phyloP scores from a whole-genome alignment of 108 stramenopile genomes.

The Cylindrotheca closterium region DNA sequence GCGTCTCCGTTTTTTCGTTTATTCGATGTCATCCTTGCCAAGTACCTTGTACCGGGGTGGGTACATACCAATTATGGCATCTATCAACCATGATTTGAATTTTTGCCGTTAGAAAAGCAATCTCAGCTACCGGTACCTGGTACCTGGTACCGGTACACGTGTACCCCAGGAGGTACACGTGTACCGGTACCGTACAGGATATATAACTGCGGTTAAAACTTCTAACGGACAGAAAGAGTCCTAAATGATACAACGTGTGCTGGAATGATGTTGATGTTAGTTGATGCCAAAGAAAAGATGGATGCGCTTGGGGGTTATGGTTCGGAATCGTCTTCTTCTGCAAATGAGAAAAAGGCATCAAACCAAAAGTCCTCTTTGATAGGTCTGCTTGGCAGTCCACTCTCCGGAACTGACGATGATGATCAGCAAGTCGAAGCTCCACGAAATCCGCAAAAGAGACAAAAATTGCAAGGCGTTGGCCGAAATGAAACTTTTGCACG shows the following conservation, averaged over 20 bases:
- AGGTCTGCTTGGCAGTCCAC: constrained; percentile 12
- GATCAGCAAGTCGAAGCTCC: neutral
- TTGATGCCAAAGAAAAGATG: no score
- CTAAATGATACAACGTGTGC: no score
- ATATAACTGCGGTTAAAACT: no score
- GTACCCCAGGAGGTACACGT: no score
- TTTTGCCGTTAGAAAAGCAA: neutral
- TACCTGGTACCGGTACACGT: no score
- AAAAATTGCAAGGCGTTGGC: neutral
- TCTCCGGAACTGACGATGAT: constrained; percentile 14
- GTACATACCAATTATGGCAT: neutral
- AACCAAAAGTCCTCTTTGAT: neutral
- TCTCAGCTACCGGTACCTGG: no score
- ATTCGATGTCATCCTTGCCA: constrained; percentile 9
- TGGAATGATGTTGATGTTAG: no score
- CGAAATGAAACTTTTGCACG: neutral
- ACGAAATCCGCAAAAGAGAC: neutral
- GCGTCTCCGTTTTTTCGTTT: constrained; percentile 16
- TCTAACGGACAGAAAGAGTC: no score
- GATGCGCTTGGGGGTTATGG: constrained; percentile 37
- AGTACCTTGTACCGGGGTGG: neutral
- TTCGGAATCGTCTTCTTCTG: constrained; percentile 20
- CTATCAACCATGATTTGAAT: neutral
- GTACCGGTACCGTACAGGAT: no score
- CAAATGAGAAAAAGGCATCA: neutral